These are phyloP conservation scores for Sporothrix pallida DNA, from an alignment of 2,329 filamentous ascomycete genomes.

Conservation along the genomic window DNA sequence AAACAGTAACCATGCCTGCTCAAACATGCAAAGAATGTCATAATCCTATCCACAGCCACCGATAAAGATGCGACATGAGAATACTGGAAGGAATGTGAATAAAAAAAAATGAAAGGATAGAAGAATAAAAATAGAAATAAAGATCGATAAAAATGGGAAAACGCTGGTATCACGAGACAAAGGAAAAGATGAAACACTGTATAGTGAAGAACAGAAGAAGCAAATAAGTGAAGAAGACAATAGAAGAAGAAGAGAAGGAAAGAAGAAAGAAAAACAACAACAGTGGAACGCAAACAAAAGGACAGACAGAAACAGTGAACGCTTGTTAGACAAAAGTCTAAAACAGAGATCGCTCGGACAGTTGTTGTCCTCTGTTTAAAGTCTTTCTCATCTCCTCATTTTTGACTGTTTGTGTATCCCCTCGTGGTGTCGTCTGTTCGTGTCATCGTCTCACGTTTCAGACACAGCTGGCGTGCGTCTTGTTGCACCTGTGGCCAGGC, in stretches of 20 bases:
- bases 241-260: neutral
- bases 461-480: neutral
- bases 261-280: neutral
- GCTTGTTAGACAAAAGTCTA: neutral
- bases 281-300: neutral
- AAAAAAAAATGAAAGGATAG: neutral
- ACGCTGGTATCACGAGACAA: constrained; percentile 16
- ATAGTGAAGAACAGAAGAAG: neutral
- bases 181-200: neutral
- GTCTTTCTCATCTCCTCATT: neutral
- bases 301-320: neutral
- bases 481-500: neutral
- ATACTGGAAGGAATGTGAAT: neutral
- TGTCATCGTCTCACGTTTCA: neutral
- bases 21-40: constrained; percentile 3
- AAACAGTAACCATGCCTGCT: neutral
- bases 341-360: neutral
- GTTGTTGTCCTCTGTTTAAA: neutral
- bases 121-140: neutral
- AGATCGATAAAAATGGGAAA: neutral
- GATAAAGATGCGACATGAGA: too few relatives aligned
- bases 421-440: neutral
- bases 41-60: neutral
- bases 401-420: neutral
- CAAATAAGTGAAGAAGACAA: neutral